Conservation (phyloP, 2,329 filamentous ascomycete species). For the Neonectria hederae region DNA sequence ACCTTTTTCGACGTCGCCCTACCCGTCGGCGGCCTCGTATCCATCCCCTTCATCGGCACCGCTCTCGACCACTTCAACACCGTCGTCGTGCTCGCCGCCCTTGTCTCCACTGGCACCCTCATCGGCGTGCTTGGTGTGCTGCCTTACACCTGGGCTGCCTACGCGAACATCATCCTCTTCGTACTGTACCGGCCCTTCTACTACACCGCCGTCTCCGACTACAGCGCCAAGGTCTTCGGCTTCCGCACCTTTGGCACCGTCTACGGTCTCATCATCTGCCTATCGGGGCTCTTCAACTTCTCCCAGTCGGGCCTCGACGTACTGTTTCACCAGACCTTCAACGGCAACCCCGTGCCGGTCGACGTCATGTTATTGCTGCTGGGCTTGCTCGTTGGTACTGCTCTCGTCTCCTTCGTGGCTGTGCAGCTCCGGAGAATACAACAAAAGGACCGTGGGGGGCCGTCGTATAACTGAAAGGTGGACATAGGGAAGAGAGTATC, state of each 20-base stretch:
- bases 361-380: conserved; percentile 73
- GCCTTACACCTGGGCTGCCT: conserved; percentile 74
- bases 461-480: conserved; percentile 22
- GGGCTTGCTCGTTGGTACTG: conserved; percentile 71
- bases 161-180: conserved; percentile 80
- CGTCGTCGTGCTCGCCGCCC: conserved; percentile 71
- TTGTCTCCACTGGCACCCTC: conserved; percentile 75
- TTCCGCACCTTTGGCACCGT: conserved; percentile 93
- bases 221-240: conserved; percentile 90
- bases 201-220: conserved; percentile 91
- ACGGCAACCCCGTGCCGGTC: conserved; percentile 78
- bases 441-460: conserved; percentile 39
- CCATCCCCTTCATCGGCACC: conserved; percentile 85
- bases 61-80: conserved; percentile 83
- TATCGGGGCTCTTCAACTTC: conserved; percentile 86
- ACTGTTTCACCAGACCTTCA: conserved; percentile 77
- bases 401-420: conserved; percentile 73
- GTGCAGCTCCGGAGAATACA: conserved; percentile 50
- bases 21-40: conserved; percentile 83
- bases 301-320: conserved; percentile 82
- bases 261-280: conserved; percentile 90
- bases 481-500: too few relatives aligned
- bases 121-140: conserved; percentile 83
- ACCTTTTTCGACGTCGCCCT: conserved; percentile 83
- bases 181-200: conserved; percentile 89